Evolutionary conservation across 2,329 filamentous ascomycete genomes (phyloP), one percentile per base, ranked within the genome.

Genomic region (Shiraia sp.): DNA sequence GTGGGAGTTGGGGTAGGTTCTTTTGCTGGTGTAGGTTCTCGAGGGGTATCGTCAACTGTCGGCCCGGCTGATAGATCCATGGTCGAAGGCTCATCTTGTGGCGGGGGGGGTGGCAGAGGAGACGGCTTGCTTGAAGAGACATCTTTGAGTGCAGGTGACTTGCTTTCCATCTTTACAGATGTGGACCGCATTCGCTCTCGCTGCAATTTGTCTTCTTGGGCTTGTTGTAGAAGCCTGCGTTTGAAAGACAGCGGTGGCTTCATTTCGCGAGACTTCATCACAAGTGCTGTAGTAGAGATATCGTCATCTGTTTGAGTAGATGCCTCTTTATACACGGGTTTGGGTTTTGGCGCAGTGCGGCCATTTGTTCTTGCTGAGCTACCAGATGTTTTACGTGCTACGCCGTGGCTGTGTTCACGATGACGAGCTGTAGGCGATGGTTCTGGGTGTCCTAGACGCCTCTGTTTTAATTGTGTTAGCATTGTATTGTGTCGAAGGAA

Each of bases 331-430:
- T 66, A 68, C 4, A 65, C 55, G 10, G 65, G 61, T 33, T 58
- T 65, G 26, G 65, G 59, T 34, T 58, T 61, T 14, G 56, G 50
- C 15, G 50, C 51, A 14, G 41, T 42, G 36, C 57, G 60, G 26
- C 58, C 61, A 34, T 61, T 68, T 8, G 58, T 71, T 64, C 57
- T 78, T 66, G 30, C 66, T 46, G 53, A 79, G 42, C 54, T 66
- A 13, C 61, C 63, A 4, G 60, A 68, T 10, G 58, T 57, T 45
- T 65, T 69, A 19, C 65, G 65, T 34, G 61, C 61, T 26, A 66
- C 60, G 31, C 62, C 65, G 41, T 65, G 57, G 43, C 54, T 62
- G 42, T 63, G 64, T 53, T 67, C 64, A 23, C 65, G 65, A 47
- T 60, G 60, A 19, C 61, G 63, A 16, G 52, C 53, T 12, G 67